These are phyloP conservation scores for Phoma sp. DNA, from an alignment of 2,329 filamentous ascomycete species.

Conservation along the genomic window DNA sequence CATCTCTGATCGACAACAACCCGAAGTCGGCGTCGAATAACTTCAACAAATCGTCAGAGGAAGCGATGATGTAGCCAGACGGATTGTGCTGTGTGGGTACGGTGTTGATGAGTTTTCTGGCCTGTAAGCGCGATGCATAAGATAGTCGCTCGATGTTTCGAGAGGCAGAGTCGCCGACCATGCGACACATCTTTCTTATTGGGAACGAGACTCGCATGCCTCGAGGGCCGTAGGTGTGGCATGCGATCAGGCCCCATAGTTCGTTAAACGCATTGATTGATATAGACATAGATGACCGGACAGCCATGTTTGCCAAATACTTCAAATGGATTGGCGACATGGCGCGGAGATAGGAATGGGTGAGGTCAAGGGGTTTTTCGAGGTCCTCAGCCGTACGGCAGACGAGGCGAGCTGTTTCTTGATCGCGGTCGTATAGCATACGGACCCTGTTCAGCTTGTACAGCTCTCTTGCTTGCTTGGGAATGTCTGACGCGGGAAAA, in stretches of 20 bases:
- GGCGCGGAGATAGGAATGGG: constrained; percentile 82
- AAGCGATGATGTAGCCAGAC: constrained; percentile 88
- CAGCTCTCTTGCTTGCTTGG: constrained; percentile 83
- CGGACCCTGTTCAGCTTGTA: constrained; percentile 92
- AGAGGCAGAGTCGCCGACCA: constrained; percentile 85
- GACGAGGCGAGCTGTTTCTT: constrained; percentile 80
- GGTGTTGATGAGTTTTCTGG: constrained; percentile 87
- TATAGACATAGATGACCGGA: constrained; percentile 94
- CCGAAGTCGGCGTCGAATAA: constrained; percentile 90
- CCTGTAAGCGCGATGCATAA: constrained; percentile 83
- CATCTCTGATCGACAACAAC: constrained; percentile 82
- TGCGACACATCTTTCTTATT: constrained; percentile 88
- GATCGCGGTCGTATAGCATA: constrained; percentile 83
- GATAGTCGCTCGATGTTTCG: constrained; percentile 87
- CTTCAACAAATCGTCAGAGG: constrained; percentile 82
- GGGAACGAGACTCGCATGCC: constrained; percentile 94
- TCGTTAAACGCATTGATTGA: constrained; percentile 87
- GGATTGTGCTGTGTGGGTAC: constrained; percentile 81
- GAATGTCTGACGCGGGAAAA: constrained; percentile 88
- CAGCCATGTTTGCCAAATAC: constrained; percentile 86
- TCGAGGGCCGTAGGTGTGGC: constrained; percentile 77
- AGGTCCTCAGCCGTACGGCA: constrained; percentile 79
- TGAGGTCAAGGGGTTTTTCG: constrained; percentile 79
- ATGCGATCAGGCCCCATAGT: constrained; percentile 87
- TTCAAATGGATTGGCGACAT: constrained; percentile 92